Conservation (phyloP, 2,329 filamentous ascomycete species). For the Stachybotrys echinatus region DNA sequence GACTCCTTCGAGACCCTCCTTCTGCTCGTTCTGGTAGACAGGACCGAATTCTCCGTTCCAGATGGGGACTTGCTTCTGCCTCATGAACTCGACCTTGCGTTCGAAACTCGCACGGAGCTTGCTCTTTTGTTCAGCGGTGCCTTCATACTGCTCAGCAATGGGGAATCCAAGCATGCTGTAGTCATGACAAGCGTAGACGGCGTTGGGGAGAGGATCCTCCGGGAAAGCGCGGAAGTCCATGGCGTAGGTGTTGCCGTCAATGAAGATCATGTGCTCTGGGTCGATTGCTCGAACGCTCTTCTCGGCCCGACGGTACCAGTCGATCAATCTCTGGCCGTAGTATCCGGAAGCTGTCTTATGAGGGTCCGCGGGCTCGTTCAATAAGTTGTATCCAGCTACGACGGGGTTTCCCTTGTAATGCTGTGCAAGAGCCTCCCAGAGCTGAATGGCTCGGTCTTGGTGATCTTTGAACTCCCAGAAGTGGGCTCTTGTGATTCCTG, state of each 20-base stretch:
- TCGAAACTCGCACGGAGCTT: constrained; percentile 33
- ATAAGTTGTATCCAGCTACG: constrained; percentile 33
- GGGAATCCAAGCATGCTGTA: constrained; percentile 48
- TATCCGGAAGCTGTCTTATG: constrained; percentile 15
- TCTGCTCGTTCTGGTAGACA: constrained; percentile 33
- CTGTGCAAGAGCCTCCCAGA: constrained; percentile 36
- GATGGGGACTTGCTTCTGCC: constrained; percentile 30
- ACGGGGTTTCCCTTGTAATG: constrained; percentile 36
- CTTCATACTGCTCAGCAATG: constrained; percentile 29
- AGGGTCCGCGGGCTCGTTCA: constrained; percentile 26
- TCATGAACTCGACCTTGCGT: constrained; percentile 39
- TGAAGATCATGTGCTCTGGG: constrained; percentile 42
- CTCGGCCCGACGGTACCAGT: constrained; percentile 35
- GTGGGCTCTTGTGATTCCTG: constrained; percentile 27
- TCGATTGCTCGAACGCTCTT: constrained; percentile 33
- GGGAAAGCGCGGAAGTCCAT: constrained; percentile 44
- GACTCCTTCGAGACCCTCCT: constrained; percentile 28
- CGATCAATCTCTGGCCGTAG: constrained; percentile 22
- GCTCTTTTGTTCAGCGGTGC: constrained; percentile 34
- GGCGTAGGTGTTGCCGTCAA: constrained; percentile 49
- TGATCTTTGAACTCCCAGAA: constrained; percentile 43
- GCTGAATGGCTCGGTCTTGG: constrained; percentile 37
- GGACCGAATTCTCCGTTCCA: constrained; percentile 50
- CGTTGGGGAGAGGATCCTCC: constrained; percentile 33
- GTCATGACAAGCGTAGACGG: constrained; percentile 49